phyloP scores from a whole-genome alignment of 2,329 filamentous ascomycete species.

The Aspergillus glaucus region DNA sequence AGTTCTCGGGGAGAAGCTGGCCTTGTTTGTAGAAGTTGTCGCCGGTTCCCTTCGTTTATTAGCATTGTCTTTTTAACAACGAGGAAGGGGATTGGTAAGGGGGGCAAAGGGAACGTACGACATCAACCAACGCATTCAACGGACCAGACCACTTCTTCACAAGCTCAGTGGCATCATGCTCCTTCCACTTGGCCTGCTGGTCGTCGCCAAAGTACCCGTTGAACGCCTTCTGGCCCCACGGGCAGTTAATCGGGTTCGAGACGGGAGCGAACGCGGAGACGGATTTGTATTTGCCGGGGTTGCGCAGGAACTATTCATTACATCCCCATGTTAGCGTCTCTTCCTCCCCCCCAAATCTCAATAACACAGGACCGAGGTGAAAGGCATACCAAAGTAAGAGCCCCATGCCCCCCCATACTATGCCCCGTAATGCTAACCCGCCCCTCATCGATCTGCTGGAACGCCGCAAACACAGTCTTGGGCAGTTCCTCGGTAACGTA shows the following conservation, averaged over 20 bases:
- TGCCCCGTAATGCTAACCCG: conserved; percentile 85
- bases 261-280: conserved; percentile 90
- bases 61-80: not conserved
- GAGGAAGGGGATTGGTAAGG: not conserved
- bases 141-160: conserved; percentile 67
- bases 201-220: conserved; percentile 78
- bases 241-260: conserved; percentile 73
- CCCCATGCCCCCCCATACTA: conserved; percentile 96
- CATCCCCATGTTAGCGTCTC: not conserved
- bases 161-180: conserved; percentile 88
- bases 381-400: conserved; percentile 63
- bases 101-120: conserved; percentile 49
- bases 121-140: conserved; percentile 78
- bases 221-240: conserved; percentile 96
- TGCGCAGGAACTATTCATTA: conserved; percentile 64
- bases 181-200: conserved; percentile 66
- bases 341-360: not conserved
- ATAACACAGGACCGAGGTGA: not conserved
- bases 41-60: conserved; percentile 61
- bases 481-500: conserved; percentile 92
- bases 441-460: conserved; percentile 62
- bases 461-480: conserved; percentile 63
- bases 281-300: conserved; percentile 82
- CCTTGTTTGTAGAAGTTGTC: conserved; percentile 96
- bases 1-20: conserved; percentile 90